Evolutionary conservation across 345 rosid species (phyloP), one percentile per base, ranked within the genome.

Genomic region (Passiflora organensis): DNA sequence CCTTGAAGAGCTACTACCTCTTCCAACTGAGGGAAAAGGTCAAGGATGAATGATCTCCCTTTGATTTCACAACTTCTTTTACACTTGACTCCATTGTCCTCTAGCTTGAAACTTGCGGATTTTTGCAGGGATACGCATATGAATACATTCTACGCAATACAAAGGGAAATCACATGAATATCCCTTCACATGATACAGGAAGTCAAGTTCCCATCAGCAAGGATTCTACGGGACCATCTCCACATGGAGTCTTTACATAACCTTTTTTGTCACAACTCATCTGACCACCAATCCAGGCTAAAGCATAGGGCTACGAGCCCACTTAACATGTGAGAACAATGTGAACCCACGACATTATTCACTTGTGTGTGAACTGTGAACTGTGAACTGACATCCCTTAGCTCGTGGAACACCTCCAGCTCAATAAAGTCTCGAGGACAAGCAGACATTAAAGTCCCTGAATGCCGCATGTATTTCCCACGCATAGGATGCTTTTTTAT

Each of bases 231-330:
- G 67, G 59, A 57, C 58, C 55, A 12, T 23, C 54, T 16, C 68
- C 78, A 64, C 68, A 38, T 69, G 68, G 50, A 59, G 65, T 55
- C 56, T 53, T 59, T 52, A 47, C 49, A 48, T n/a, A 8, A 20
- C 22, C 34, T 39, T 10, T 58, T 8, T 46, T 63, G 46, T 41
- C 64, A 64, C 47, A 56, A 61, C 51, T 25, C 41, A 18, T 2
- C 25, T 15, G 0, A 13, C 51, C 68, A 52, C 54, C 19, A 6
- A 45, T 15, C 52, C 21, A 32, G 24, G 48, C 39, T 19, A 41
- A 13, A 13, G 17, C 15, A 42, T 10, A 10, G 44, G 22, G 43
- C 52, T 58, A 45, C 15, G 4, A 21, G 25, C 32, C 19, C 14
- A 23, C n/a, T n/a, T 15, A 16, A 0, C 77, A 56, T 68, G 73